These are phyloP conservation scores for Geotrichum ghanense DNA, from an alignment of 805 yeast species.

Conservation along the genomic window DNA sequence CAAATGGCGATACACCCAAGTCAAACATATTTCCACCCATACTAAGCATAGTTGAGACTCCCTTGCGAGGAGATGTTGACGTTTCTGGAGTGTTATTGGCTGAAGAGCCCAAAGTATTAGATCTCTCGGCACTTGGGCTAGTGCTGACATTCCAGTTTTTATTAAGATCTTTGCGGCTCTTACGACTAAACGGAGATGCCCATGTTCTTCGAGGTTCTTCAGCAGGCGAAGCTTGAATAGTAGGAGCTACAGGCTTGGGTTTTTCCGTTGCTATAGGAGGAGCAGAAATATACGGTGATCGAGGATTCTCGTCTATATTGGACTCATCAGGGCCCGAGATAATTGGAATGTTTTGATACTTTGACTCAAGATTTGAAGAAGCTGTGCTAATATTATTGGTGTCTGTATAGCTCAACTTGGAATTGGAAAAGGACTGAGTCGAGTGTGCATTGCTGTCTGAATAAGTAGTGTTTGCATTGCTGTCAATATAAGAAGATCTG, in stretches of 20 bases:
- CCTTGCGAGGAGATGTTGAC: not conserved
- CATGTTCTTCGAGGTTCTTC: slow-evolving; percentile 24
- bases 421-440: not conserved
- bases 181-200: slow-evolving; percentile 34
- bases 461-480: not conserved
- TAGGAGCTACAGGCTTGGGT: slow-evolving; percentile 2
- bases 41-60: slow-evolving; percentile 11
- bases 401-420: not conserved
- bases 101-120: not conserved
- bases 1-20: slow-evolving; percentile 14
- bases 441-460: not conserved
- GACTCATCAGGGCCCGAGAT: not conserved
- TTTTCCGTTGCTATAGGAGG: slow-evolving; percentile 2
- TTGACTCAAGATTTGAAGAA: not conserved
- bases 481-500: not conserved
- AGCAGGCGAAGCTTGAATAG: slow-evolving; percentile 5
- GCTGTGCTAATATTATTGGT: not conserved
- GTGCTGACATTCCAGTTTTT: slow-evolving; percentile 16
- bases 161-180: slow-evolving; percentile 24
- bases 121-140: slow-evolving; percentile 5
- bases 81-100: not conserved
- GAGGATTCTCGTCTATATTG: too few relatives aligned
- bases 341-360: not conserved
- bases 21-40: slow-evolving; percentile 24
- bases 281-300: slow-evolving; percentile 1